A percentile compares a stretch with the other conserved stretches of the same genome.
phyloP scores from a whole-genome alignment of 2,329 filamentous ascomycete genomes.

The Botrytis cinerea region DNA sequence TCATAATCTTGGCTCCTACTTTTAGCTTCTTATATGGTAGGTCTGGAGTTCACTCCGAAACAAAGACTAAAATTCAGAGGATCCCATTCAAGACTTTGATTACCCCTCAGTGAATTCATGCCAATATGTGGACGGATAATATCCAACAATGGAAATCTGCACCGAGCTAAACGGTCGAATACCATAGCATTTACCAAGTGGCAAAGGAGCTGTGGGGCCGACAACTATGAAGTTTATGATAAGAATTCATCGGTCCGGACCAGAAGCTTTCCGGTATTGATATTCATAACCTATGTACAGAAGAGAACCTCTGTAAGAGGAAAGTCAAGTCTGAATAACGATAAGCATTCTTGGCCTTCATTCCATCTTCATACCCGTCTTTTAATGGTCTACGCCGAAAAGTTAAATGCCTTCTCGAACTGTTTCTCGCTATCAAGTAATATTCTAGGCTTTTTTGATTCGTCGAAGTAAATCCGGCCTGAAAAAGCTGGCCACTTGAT shows the following conservation, averaged over 20 bases:
- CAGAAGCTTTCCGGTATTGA: not conserved
- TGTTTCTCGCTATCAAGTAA: not conserved
- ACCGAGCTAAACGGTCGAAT: not conserved
- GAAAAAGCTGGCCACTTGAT: not conserved
- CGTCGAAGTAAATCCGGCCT: not conserved
- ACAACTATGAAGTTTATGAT: not conserved
- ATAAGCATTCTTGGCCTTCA: not conserved
- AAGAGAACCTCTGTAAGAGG: not conserved
- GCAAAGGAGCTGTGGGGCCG: not conserved
- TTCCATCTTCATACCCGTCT: not conserved
- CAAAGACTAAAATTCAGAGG: not conserved
- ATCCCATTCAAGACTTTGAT: not conserved
- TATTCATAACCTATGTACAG: not conserved
- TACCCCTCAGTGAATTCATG: not conserved
- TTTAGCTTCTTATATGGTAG: not conserved
- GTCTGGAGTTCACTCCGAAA: not conserved
- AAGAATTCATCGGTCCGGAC: not conserved
- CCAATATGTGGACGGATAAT: not conserved
- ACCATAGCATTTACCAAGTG: not conserved
- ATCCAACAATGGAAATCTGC: not conserved
- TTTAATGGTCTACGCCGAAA: not conserved
- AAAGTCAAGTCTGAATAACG: not conserved
- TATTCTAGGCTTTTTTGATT: not conserved
- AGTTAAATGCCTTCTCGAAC: not conserved
- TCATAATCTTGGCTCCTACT: not conserved